A percentile compares a stretch with the other conserved stretches of the same genome.
phyloP scores from a whole-genome alignment of 257 asterid species.

The Apocynum venetum region DNA sequence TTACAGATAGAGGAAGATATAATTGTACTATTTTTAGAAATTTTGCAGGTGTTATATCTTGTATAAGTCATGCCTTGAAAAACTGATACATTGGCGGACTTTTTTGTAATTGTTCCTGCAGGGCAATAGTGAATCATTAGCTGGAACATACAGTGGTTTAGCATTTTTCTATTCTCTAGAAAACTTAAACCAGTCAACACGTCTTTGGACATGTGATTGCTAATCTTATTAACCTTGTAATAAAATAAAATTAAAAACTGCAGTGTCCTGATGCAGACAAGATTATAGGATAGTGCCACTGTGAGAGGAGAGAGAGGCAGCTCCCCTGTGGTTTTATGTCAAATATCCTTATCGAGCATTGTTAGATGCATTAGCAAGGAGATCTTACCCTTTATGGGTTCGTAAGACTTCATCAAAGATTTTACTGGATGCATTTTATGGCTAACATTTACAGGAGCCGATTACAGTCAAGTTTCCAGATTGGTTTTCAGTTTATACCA shows the following conservation, averaged over 20 bases:
- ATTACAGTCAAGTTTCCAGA: no score
- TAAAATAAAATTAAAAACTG: not conserved
- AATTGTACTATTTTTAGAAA: not conserved
- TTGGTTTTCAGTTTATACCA: no score
- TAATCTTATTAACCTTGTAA: not conserved
- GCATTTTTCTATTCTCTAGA: not conserved
- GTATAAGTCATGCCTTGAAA: not conserved
- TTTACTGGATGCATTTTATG: not conserved
- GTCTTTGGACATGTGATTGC: not conserved
- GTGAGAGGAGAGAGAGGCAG: not conserved
- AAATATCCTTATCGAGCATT: not conserved
- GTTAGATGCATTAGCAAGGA: not conserved
- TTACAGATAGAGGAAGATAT: not conserved
- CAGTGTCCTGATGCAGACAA: not conserved
- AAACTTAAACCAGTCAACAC: not conserved
- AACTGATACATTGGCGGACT: not conserved
- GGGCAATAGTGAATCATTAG: not conserved
- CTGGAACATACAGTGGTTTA: not conserved
- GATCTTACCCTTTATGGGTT: not conserved
- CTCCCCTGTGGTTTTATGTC: not conserved
- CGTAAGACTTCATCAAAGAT: not conserved
- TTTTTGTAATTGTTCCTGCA: not conserved
- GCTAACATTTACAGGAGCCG: not conserved
- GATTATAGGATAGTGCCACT: not conserved
- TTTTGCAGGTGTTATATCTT: not conserved